Conservation (phyloP, 495 filamentous ascomycete genomes). For the Xylaria nigripes region DNA sequence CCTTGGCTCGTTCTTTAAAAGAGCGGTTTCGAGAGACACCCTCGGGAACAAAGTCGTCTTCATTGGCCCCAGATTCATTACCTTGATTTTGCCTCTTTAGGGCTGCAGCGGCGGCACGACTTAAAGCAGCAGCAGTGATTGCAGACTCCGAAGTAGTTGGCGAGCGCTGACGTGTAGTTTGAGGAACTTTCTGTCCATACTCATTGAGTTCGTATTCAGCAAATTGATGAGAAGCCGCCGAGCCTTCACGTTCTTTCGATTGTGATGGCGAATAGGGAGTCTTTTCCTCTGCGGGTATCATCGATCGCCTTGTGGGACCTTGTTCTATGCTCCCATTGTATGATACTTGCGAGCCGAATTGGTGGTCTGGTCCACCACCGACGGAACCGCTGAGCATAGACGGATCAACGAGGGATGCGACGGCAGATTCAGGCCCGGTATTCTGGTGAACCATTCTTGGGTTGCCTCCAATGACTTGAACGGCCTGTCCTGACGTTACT, state of each 20-base stretch:
- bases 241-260: conserved; percentile 18
- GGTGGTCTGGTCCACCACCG: conserved; percentile 24
- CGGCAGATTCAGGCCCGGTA: conserved; percentile 71
- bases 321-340: conserved; percentile 30
- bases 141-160: conserved; percentile 42
- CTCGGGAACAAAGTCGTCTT: conserved; percentile 22
- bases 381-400: conserved; percentile 54
- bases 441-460: conserved; percentile 65
- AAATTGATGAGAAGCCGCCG: conserved; percentile 24
- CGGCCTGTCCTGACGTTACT: conserved; percentile 56
- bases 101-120: conserved; percentile 39
- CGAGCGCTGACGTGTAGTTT: conserved; percentile 31
- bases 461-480: conserved; percentile 60
- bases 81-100: conserved; percentile 32
- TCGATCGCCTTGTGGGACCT: conserved; percentile 30
- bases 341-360: conserved; percentile 27
- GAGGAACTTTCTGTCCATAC: conserved; percentile 45
- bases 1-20: conserved; percentile 48
- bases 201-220: conserved; percentile 47
- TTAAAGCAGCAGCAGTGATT: conserved; percentile 45
- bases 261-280: conserved; percentile 21
- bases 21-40: conserved; percentile 42
- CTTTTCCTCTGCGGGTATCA: conserved; percentile 24
- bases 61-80: conserved; percentile 19
- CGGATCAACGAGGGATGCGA: conserved; percentile 76